Evolutionary conservation across 768 basidiomycete genomes (phyloP), one percentile per base, ranked within the genome.

Genomic region (Mycena leptocephala): DNA sequence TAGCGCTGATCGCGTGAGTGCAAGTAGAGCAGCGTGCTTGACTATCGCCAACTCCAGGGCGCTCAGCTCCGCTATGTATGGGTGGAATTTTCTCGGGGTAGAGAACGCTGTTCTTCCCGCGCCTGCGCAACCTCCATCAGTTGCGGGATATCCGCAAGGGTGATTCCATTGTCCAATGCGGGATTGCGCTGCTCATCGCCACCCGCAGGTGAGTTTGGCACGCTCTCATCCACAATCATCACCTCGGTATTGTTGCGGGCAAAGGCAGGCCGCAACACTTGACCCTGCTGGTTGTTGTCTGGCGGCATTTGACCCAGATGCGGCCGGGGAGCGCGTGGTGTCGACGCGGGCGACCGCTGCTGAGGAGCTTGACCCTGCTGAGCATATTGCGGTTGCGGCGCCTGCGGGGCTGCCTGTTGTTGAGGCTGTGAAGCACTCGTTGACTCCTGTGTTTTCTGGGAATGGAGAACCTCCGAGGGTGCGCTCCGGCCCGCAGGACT

Each of bases 71-170:
- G 95, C 95, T 56, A 99, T 91, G 79, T 95, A 93, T 11, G 96
- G 95, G 74, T 92, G n/a, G 93, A 90, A 78, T 89, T 94, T 84
- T 94, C 92, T 33, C 94, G 87, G 0, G 96, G 95, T 20, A 96
- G 84, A 4, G 95, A 95, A n/a, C 96, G 92, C 73, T 93, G 95
- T 80, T 97, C 95, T 82, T 96, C 94, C 62, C 95, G 90, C 24
- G 96, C 96, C 83, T 98, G 96, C 18, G 96, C 97, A 5, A 94
- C 96, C 82, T 97, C 95, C 84, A 98, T 94, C 14, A 98, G 85
- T 81, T 97, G 95, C 10, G 97, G 97, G 65, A 99, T 96, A 84
- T 99, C 98, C 11, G 96, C 96, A 18, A 99, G 90, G 0, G 97
- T 98, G 80, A 99, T 93, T 6, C 94, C 94, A 71, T 97, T 96